Conservation (phyloP, 139 green algal species). For the Closterium sp. region DNA sequence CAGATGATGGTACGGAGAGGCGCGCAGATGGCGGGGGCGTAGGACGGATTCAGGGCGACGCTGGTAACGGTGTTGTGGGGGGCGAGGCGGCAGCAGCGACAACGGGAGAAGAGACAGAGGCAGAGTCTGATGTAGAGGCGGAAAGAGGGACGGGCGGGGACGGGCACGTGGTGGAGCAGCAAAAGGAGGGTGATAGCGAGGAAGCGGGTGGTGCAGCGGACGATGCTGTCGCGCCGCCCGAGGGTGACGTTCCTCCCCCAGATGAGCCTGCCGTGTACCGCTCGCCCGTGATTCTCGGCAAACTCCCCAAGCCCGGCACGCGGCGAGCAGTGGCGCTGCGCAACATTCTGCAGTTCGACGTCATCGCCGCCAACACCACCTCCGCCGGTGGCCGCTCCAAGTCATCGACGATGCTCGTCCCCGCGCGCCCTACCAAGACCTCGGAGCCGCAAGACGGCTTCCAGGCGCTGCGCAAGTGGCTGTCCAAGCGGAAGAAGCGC, state of each 20-base stretch:
- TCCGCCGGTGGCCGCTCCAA: neutral
- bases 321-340: neutral
- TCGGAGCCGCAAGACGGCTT: neutral
- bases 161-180: neutral
- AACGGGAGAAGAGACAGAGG: no score
- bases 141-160: neutral
- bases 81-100: no score
- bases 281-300: neutral
- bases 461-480: neutral
- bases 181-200: neutral
- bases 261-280: neutral
- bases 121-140: no score
- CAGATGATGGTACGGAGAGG: neutral
- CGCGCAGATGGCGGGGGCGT: neutral
- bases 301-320: neutral
- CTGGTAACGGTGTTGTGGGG: no score
- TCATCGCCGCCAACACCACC: neutral
- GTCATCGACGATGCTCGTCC: neutral
- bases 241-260: no score
- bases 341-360: neutral
- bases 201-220: neutral
- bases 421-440: neutral
- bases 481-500: neutral
- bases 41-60: no score
- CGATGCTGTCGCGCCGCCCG: no score